Evolutionary conservation across 176 grass and related monocot genomes (phyloP), one percentile per base, ranked within the genome.

Genomic region (Aegilops speltoides): DNA sequence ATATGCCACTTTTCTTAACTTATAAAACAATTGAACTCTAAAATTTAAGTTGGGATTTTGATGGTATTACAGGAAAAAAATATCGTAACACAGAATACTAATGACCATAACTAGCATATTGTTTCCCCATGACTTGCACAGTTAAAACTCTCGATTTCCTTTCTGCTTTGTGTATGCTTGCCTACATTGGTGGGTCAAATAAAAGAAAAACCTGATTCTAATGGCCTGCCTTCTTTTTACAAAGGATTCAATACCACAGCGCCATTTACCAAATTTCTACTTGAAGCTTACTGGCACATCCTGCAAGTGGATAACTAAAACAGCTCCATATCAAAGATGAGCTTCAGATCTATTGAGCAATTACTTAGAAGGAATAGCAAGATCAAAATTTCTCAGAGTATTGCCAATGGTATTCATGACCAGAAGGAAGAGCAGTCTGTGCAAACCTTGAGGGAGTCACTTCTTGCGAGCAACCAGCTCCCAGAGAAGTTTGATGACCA

Each of bases 401-500:
- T 90, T 69, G 52, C 86, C 28, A 76, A 83, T 50, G 91, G 76
- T 5, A 38, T 84, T 52, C 88, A 86, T 87, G 93, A 98, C 60
- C 90, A 88, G 19, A 89, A 88, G 8, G 93, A 96, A 82, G 88
- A 91, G 75, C 83, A 91, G 69, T 74, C 10, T 34, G 96, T 98
- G 78, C 68, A 89, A 86, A 82, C 84, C 22, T 80, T 98, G 26
- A 90, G 92, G 70, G 82, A 91, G 41, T 89, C 87, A 45, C 92
- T 98, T 89, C 76, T 94, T 48, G 79, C 86, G 57, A 92, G 63
- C 79, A 89, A 88, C 68, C 87, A 89, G 61, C 91, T 98, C 20
- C 96, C 93, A 10, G 92, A 92, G 82, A 94, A 98, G 68, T 90
- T 91, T 77, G 93, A 98, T 68, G 93, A 98, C 61, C 94, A 96